phyloP scores from a whole-genome alignment of 2,329 filamentous ascomycete species.

The Diaporthe velutina region DNA sequence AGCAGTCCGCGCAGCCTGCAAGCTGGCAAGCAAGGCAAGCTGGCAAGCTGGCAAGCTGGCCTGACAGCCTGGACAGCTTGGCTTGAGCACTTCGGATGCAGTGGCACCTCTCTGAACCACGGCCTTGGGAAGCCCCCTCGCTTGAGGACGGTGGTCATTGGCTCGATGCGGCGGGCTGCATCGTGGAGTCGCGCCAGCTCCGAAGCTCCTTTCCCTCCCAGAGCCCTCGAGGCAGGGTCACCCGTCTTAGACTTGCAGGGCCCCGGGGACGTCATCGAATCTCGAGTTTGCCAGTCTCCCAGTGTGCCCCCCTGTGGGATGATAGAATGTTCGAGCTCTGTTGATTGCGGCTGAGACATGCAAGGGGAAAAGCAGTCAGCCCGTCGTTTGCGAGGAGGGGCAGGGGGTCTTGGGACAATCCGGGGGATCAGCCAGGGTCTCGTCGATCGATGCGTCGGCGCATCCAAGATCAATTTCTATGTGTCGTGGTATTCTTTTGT shows the following conservation, averaged over 20 bases:
- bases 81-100: constrained; percentile 13
- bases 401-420: constrained; percentile 4
- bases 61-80: neutral
- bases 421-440: constrained; percentile 26
- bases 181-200: constrained; percentile 1
- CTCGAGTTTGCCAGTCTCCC: constrained; percentile 25
- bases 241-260: constrained; percentile 30
- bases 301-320: neutral
- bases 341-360: constrained; percentile 23
- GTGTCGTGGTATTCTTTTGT: neutral
- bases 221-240: neutral
- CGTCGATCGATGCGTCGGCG: constrained; percentile 4
- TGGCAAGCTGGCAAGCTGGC: neutral
- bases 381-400: neutral
- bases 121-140: constrained; percentile 36
- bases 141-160: constrained; percentile 34
- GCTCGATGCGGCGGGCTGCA: constrained; percentile 30
- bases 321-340: constrained; percentile 23
- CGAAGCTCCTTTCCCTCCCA: neutral
- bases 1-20: neutral
- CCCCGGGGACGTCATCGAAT: constrained; percentile 16
- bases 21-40: neutral
- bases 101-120: constrained; percentile 33
- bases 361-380: constrained; percentile 6
- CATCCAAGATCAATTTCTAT: neutral